phyloP scores from a whole-genome alignment of 2,329 filamentous ascomycete genomes.

The Penicillium crustosum region DNA sequence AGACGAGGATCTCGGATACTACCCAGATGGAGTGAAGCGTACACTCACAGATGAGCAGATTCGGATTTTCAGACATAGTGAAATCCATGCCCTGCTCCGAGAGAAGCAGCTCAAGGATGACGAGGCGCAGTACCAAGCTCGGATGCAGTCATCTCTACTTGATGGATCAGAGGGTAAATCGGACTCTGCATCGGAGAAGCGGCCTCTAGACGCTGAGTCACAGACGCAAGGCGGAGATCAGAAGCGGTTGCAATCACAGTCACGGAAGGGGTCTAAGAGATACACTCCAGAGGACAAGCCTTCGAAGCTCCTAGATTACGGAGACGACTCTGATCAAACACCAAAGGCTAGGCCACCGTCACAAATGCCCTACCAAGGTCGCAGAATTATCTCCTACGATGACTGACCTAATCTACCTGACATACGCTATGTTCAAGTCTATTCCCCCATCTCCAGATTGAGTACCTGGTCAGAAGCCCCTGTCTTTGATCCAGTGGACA shows the following conservation, averaged over 20 bases:
- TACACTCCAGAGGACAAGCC: constrained; percentile 18
- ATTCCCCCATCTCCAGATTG: background rate
- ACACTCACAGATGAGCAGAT: constrained; percentile 91
- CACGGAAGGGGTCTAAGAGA: constrained; percentile 1
- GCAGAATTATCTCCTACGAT: constrained; percentile 40
- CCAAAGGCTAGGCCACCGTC: background rate
- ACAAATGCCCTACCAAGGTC: constrained; percentile 24
- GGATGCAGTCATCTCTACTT: constrained; percentile 1
- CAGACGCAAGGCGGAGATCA: background rate
- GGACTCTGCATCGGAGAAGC: background rate
- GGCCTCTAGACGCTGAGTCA: background rate
- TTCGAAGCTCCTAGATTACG: constrained; percentile 51
- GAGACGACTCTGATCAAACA: constrained; percentile 15
- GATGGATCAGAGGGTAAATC: background rate
- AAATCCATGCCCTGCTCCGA: constrained; percentile 71
- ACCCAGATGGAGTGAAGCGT: constrained; percentile 80
- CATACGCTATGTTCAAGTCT: background rate
- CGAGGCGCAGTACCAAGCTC: constrained; percentile 23
- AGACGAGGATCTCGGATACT: constrained; percentile 72
- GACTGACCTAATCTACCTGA: constrained; percentile 27
- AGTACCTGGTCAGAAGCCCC: background rate
- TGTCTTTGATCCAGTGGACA: background rate
- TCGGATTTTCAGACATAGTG: constrained; percentile 83
- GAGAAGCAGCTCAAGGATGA: constrained; percentile 42
- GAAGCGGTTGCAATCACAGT: background rate